These are phyloP conservation scores for Paraconiothyrium brasiliense DNA, from an alignment of 2,329 filamentous ascomycete genomes.

Conservation along the genomic window DNA sequence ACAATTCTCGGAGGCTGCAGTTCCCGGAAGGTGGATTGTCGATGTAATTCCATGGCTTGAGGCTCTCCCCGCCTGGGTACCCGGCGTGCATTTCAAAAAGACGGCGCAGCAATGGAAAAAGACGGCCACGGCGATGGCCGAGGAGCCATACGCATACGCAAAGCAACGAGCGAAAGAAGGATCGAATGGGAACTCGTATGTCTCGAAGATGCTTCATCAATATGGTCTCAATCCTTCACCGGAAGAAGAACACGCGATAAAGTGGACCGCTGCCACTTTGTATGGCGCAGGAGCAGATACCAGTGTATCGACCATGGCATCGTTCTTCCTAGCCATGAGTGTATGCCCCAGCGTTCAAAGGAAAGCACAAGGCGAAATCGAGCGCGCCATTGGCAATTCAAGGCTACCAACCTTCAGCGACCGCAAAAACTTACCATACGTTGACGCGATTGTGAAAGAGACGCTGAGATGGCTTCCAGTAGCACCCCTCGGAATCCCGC, in stretches of 20 bases:
- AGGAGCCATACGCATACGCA: no score
- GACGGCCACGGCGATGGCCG: no score
- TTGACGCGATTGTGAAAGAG: conserved; percentile 65
- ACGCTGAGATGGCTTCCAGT: conserved; percentile 66
- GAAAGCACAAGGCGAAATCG: conserved; percentile 59
- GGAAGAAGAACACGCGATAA: conserved; percentile 29
- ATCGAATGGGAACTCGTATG: no score
- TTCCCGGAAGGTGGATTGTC: no score
- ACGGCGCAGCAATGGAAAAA: no score
- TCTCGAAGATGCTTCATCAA: no score
- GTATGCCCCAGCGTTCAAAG: conserved; percentile 58
- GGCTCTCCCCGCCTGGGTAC: no score
- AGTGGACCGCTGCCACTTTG: conserved; percentile 52
- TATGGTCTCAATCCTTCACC: no score
- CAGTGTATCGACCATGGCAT: background rate
- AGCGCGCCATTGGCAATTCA: conserved; percentile 48
- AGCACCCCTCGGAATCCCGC: conserved; percentile 61
- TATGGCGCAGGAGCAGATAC: conserved; percentile 39
- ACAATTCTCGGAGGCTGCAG: no score
- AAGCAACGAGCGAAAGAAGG: no score
- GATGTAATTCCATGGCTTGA: no score
- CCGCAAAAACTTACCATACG: conserved; percentile 58
- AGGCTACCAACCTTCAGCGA: conserved; percentile 47
- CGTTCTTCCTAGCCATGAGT: conserved; percentile 54
- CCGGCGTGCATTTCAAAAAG: no score